Percentiles rank a stretch among this genome's conserved stretches.
Evolutionary conservation across 1,284 basidiomycete genomes (phyloP).

Genomic region (Heterobasidion annosum): DNA sequence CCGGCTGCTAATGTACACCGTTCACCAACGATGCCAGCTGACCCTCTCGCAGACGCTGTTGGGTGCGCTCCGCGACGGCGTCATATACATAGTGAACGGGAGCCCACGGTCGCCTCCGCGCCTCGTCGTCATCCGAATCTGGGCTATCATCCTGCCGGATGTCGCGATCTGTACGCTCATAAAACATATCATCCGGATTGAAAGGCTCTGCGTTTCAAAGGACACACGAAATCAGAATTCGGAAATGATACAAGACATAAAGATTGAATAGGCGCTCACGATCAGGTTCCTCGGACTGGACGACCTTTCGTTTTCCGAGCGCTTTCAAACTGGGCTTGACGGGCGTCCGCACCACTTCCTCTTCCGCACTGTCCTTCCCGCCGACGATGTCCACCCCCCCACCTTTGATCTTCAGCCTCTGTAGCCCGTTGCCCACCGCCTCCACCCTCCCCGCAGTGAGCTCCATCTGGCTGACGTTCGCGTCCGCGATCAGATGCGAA

Average conservation of each 20-base stretch:
- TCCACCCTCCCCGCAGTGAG: slow-evolving; percentile 3
- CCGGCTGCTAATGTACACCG: slow-evolving; percentile 24
- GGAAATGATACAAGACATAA: neutral
- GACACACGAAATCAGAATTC: neutral
- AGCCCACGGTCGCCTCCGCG: slow-evolving; percentile 17
- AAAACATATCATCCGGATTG: slow-evolving; percentile 36
- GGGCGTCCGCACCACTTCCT: slow-evolving; percentile 20
- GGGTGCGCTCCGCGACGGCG: slow-evolving; percentile 67
- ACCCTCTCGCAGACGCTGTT: slow-evolving; percentile 45
- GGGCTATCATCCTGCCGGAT: slow-evolving; percentile 15
- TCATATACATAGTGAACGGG: slow-evolving; percentile 70
- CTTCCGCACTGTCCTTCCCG: slow-evolving; percentile 11
- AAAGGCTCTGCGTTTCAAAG: slow-evolving; percentile 19
- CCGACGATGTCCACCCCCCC: neutral
- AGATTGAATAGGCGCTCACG: slow-evolving; percentile 22
- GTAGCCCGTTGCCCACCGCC: slow-evolving; percentile 1
- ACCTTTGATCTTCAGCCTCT: neutral
- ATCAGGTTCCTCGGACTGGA: slow-evolving; percentile 34
- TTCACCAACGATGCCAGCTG: slow-evolving; percentile 24
- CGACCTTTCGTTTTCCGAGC: slow-evolving; percentile 63
- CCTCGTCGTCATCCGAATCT: slow-evolving; percentile 31
- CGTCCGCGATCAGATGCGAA: slow-evolving; percentile 1
- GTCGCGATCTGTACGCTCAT: slow-evolving; percentile 21
- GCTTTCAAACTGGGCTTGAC: slow-evolving; percentile 66
- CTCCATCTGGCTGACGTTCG: neutral